Conservation (phyloP, 768 basidiomycete species). For the Suillus spraguei region DNA sequence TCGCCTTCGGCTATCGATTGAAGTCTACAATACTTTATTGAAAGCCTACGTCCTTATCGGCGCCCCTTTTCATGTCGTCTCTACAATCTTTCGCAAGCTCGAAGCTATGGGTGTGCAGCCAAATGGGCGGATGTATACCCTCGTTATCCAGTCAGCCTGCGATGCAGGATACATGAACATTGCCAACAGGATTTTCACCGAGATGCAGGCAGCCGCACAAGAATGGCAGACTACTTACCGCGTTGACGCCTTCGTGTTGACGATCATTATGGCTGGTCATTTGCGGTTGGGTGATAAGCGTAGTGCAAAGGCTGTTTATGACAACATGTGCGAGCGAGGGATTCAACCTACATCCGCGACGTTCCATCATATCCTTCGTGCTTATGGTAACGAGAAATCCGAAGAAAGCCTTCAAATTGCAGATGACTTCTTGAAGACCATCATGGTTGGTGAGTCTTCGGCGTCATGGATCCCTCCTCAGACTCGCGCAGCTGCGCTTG, state of each 20-base stretch:
- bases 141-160: slow-evolving; percentile 81
- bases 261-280: slow-evolving; percentile 76
- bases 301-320: slow-evolving; percentile 65
- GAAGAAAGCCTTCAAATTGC: slow-evolving; percentile 59
- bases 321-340: slow-evolving; percentile 67
- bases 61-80: slow-evolving; percentile 69
- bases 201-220: slow-evolving; percentile 57
- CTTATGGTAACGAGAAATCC: slow-evolving; percentile 54
- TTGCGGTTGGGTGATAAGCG: slow-evolving; percentile 54
- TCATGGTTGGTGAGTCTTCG: slow-evolving; percentile 41
- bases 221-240: slow-evolving; percentile 40
- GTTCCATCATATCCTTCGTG: slow-evolving; percentile 64
- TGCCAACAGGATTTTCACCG: slow-evolving; percentile 65
- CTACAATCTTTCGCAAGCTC: slow-evolving; percentile 61
- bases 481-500: slow-evolving; percentile 46
- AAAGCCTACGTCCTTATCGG: slow-evolving; percentile 85
- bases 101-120: slow-evolving; percentile 53
- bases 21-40: slow-evolving; percentile 76
- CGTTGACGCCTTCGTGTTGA: slow-evolving; percentile 63
- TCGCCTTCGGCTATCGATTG: slow-evolving; percentile 49
- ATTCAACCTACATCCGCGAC: slow-evolving; percentile 71
- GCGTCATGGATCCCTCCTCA: slow-evolving; percentile 43
- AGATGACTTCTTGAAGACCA: slow-evolving; percentile 60
- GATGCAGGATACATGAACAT: slow-evolving; percentile 65
- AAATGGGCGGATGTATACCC: slow-evolving; percentile 64